Conservation (phyloP, 257 asterid species). For the Jacaranda copaia region DNA sequence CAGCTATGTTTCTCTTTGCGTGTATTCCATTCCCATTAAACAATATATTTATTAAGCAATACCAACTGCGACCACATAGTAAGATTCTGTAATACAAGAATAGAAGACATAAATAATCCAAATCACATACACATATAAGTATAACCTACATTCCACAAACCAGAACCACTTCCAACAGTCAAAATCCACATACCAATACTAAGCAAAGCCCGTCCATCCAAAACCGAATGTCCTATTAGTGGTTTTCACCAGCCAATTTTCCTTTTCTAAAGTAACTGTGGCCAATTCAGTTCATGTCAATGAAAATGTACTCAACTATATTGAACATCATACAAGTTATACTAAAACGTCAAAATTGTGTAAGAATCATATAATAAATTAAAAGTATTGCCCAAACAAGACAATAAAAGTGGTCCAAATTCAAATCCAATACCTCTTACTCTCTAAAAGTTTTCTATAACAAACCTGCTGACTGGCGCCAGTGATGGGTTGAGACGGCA, state of each 20-base stretch:
- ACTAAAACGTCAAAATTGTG: neutral
- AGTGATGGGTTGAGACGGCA: conserved; percentile 63
- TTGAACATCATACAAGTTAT: neutral
- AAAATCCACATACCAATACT: neutral
- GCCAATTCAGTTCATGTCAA: no score
- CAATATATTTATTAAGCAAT: neutral
- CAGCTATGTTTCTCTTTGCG: neutral
- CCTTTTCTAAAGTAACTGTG: neutral
- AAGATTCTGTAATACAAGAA: conserved; percentile 1
- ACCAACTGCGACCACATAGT: neutral
- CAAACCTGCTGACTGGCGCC: conserved; percentile 91
- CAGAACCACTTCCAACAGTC: neutral
- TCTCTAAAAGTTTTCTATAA: neutral
- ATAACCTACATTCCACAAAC: neutral
- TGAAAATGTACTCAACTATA: neutral
- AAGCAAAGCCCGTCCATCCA: neutral
- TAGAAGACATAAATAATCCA: neutral
- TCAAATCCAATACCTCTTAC: neutral
- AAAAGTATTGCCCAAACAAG: neutral
- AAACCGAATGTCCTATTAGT: neutral
- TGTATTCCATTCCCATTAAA: neutral
- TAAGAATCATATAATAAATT: neutral
- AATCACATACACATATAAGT: neutral
- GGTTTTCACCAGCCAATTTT: neutral
- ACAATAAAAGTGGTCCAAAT: neutral